Base-by-base conservation (phyloP, 805 yeast species). In the Nadsonia fulvescens region DNA sequence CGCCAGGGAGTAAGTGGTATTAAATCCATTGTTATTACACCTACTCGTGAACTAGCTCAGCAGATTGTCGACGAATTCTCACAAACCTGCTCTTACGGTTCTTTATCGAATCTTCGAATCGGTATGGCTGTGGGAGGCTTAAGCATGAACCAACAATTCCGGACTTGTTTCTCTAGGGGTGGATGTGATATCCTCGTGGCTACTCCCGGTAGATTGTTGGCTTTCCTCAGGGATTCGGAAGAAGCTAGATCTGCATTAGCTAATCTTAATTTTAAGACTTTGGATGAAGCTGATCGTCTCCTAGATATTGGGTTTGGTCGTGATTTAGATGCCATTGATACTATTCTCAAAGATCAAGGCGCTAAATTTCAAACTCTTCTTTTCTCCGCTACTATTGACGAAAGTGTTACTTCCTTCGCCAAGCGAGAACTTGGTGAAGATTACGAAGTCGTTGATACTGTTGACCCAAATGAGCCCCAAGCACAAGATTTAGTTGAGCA, bases 281-380 rank as follows among this genome's bases (percentile, higher is more conserved):
- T 79, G 35, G 95, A 83, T 49, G 96, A 83, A 54, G 94, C 94
- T 19, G 95, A 83, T 52, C 66, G 89, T 39, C 53, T 83, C 27
- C 58, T 83, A 33, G 89, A 75, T 47, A 70, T 67, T 33, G 91
- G 92, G 10, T 83, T 86, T 47, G 70, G 65, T 40, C 65, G 61
- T 20, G 74, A 67, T 34, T 56, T 83, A 32, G 58, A 62, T 30
- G 53, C 56, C 14, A 70, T 82, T 30, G 64, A 74, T 22, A 43
- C 40, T 4, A 43, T 56, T 28, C 28, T 33, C 4, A 21, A 36
- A 32, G 32, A 49, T 13, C 33, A 36, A 4, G 49, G 49, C 8
- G 23, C 47, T n/a, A 36, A 36, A 8, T 53, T 54, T 5, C 77
- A 74, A 39, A 69, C 82, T 14, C 56, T 79, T 38, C 56, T 83